A percentile compares a stretch with the other conserved stretches of the same genome.
These are phyloP conservation scores for Mikania micrantha DNA, from an alignment of 129 eudicot species.

Conservation along the genomic window DNA sequence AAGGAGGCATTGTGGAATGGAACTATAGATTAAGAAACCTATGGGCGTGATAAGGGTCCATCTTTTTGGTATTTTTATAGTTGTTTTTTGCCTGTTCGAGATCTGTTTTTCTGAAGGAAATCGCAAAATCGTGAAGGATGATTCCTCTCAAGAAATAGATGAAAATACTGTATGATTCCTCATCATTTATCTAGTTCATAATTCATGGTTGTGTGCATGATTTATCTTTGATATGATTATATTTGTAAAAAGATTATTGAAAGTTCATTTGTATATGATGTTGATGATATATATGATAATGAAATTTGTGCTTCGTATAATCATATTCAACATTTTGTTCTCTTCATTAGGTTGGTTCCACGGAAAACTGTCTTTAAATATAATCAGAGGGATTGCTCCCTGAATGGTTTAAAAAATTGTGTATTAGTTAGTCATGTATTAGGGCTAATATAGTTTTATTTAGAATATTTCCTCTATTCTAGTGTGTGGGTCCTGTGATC, in stretches of 20 bases:
- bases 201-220: not conserved
- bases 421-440: not conserved
- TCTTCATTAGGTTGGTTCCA: not conserved
- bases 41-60: conserved; percentile 48
- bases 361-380: not conserved
- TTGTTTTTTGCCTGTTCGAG: conserved; percentile 38
- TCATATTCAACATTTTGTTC: not conserved
- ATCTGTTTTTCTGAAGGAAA: conserved; percentile 37
- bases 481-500: not conserved
- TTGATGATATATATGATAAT: not conserved
- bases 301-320: not conserved
- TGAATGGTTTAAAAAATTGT: not conserved
- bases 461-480: not conserved
- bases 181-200: not conserved
- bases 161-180: conserved; percentile 43
- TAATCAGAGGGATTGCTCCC: not conserved
- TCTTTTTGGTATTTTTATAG: conserved; percentile 33
- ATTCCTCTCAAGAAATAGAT: conserved; percentile 28
- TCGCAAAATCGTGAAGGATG: conserved; percentile 27
- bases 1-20: conserved; percentile 16
- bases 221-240: conserved; percentile 1
- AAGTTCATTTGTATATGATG: not conserved
- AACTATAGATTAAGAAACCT: conserved; percentile 30
- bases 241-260: not conserved
- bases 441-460: not conserved